These are phyloP conservation scores for Populus ilicifolia DNA, from an alignment of 345 rosid genomes.

Conservation along the genomic window DNA sequence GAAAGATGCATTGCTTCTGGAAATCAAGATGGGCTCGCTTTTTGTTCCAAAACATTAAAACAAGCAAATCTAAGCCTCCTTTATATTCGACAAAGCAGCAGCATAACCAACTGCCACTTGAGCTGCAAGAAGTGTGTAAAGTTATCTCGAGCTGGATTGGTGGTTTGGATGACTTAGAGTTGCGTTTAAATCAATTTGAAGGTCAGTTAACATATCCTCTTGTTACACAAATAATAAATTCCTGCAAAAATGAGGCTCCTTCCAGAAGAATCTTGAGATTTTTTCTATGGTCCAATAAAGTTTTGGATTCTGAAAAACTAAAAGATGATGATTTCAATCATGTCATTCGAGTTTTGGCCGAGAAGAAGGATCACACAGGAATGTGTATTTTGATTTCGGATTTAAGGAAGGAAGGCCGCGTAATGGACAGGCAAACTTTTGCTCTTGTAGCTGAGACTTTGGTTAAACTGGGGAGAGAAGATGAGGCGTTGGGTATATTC, in stretches of 20 bases:
- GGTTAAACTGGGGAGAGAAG: conserved; percentile 72
- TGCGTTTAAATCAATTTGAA: conserved; percentile 36
- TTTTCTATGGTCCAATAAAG: conserved; percentile 69
- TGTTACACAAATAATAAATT: conserved; percentile 44
- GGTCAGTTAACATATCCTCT: conserved; percentile 39
- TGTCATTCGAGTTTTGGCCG: conserved; percentile 57
- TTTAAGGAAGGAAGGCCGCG: conserved; percentile 49
- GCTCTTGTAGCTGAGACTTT: conserved; percentile 55
- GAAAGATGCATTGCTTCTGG: conserved; percentile 27
- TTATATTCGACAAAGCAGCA: conserved; percentile 20
- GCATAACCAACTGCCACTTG: conserved; percentile 10
- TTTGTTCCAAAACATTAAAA: conserved; percentile 3
- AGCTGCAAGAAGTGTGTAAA: conserved; percentile 40
- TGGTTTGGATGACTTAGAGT: conserved; percentile 80
- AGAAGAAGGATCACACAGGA: conserved; percentile 68
- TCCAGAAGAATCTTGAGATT: conserved; percentile 66
- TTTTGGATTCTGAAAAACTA: conserved; percentile 24
- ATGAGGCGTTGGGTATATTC: conserved; percentile 78
- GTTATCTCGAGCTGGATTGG: conserved; percentile 57
- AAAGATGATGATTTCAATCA: conserved; percentile 60
- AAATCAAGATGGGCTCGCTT: conserved; percentile 19
- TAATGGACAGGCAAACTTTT: conserved; percentile 60
- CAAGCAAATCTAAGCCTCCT: conserved; percentile 6
- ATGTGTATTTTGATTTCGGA: conserved; percentile 64
- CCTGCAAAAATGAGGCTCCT: conserved; percentile 56